A percentile compares a stretch with the other conserved stretches of the same genome.
phyloP scores from a whole-genome alignment of 805 yeast genomes.

The Barnettozyma sucrosica region DNA sequence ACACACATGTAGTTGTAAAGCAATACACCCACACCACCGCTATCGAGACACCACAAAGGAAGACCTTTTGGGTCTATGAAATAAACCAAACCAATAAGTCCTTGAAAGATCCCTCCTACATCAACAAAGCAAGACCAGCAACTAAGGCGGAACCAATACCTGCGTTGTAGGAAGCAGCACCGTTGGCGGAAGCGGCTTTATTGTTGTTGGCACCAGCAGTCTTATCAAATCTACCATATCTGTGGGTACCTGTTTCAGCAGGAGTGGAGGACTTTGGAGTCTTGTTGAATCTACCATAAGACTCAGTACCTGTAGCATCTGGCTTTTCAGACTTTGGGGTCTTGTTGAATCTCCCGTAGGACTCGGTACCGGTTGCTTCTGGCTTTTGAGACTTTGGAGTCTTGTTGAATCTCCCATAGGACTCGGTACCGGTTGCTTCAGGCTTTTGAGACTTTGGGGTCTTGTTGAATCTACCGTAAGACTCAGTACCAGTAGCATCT shows the following conservation, averaged over 20 bases:
- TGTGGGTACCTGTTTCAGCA: constrained; percentile 42
- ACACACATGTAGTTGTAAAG: background rate
- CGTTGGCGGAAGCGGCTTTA: constrained; percentile 23
- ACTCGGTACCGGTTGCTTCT: constrained; percentile 46
- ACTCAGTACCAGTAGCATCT: constrained; percentile 43
- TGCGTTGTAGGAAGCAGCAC: constrained; percentile 26
- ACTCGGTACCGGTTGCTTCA: constrained; percentile 42
- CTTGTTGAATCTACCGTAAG: constrained; percentile 45
- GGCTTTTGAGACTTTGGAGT: constrained; percentile 29
- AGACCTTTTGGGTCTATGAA: background rate
- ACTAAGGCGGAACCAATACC: constrained; percentile 41
- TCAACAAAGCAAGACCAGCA: constrained; percentile 45
- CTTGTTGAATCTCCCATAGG: constrained; percentile 47
- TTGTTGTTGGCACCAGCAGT: constrained; percentile 38
- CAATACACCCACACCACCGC: background rate
- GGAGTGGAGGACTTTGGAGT: constrained; percentile 31
- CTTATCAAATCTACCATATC: constrained; percentile 44
- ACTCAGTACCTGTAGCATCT: constrained; percentile 44
- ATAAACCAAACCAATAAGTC: too few relatives aligned
- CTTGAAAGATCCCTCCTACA: constrained; percentile 22
- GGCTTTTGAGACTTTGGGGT: constrained; percentile 33
- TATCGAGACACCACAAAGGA: background rate
- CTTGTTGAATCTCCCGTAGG: constrained; percentile 49
- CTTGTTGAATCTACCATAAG: constrained; percentile 48
- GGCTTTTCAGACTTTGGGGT: constrained; percentile 32